Base-by-base conservation (phyloP, 345 rosid genomes). In the Arabis hirsuta region DNA sequence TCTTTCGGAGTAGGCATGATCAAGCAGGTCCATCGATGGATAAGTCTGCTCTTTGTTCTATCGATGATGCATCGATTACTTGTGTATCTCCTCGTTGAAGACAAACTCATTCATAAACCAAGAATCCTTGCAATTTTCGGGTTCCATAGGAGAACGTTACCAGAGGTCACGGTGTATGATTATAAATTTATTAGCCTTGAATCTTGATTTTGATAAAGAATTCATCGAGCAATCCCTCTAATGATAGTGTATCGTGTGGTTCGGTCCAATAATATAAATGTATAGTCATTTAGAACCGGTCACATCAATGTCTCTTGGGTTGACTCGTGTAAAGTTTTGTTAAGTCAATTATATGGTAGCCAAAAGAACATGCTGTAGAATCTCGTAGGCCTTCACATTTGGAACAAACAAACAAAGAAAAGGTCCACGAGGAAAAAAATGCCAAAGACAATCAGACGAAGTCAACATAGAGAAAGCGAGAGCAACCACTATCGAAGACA, bases 21-120 rank as follows among this genome's bases (percentile, higher is more conserved):
- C 44, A 69, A 62, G 53, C 53, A 47, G 65, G 53, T 57, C 41
- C 54, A 19, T 55, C 71, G 7, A 39, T 39, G 44, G 72, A 65
- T 39, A 64, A 36, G 41, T 36, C 58, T 34, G 11, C 48, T 73
- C 58, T 73, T 0, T 64, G 58, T 55, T 73, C 77, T 2, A 38
- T 64, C 20, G 71, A 73, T 27, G 65, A 19, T 9, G 65, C 71
- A 16, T 10, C 77, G 1, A 55, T 73, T 64, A 73, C 77, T 55
- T 26, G 1, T 12, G 22, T 73, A 12, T 2, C 9, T 64, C 43
- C 65, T 46, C 58, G 77, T 55, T 65, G 7, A 64, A 26, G 29
- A 34, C 7, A 7, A 55, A 11, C 24, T 51, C 22, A 8, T 48
- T 39, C 38, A 9, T n/a, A 12, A 22, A 58, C 36, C n/a, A 48